A percentile compares a stretch with the other conserved stretches of the same genome.
These are phyloP conservation scores for Tulasnella sp. DNA, from an alignment of 768 basidiomycete genomes.

Conservation along the genomic window DNA sequence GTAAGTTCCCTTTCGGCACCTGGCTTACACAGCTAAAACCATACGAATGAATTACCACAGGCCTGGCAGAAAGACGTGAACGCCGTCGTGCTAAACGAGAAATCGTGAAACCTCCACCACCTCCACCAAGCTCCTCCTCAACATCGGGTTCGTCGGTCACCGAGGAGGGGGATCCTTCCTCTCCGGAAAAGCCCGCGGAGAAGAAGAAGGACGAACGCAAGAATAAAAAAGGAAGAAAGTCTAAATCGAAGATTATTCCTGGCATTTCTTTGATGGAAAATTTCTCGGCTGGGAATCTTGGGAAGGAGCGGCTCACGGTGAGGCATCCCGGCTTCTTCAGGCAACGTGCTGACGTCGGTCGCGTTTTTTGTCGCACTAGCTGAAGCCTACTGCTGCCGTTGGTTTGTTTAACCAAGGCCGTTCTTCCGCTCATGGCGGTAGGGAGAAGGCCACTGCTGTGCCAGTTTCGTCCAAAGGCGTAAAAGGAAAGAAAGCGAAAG, in stretches of 20 bases:
- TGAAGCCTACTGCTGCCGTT: slow-evolving; percentile 43
- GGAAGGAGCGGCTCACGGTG: slow-evolving; percentile 60
- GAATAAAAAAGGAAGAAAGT: slow-evolving; percentile 31
- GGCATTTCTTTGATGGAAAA: slow-evolving; percentile 66
- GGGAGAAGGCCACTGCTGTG: not conserved
- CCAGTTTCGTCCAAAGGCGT: not conserved
- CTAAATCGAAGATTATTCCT: slow-evolving; percentile 36
- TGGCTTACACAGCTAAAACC: not conserved
- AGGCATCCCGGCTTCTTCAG: slow-evolving; percentile 27
- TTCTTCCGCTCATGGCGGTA: slow-evolving; percentile 45
- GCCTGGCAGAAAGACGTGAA: slow-evolving; percentile 61
- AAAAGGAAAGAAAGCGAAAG: not conserved
- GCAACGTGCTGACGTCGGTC: slow-evolving; percentile 5
- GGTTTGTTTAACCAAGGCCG: slow-evolving; percentile 67
- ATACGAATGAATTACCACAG: slow-evolving; percentile 37
- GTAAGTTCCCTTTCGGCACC: slow-evolving; percentile 33
- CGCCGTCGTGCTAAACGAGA: slow-evolving; percentile 56
- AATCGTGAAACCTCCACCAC: slow-evolving; percentile 43
- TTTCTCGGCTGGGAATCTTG: slow-evolving; percentile 58
- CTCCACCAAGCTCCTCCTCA: not conserved
- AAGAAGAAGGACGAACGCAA: slow-evolving; percentile 25
- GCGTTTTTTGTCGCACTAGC: slow-evolving; percentile 34
- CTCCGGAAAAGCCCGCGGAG: not conserved
- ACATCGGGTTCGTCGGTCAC: not conserved
- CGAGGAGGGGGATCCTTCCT: not conserved